Evolutionary conservation across 352 stramenopile genomes (phyloP).

Genomic region (Phytophthora pisi): DNA sequence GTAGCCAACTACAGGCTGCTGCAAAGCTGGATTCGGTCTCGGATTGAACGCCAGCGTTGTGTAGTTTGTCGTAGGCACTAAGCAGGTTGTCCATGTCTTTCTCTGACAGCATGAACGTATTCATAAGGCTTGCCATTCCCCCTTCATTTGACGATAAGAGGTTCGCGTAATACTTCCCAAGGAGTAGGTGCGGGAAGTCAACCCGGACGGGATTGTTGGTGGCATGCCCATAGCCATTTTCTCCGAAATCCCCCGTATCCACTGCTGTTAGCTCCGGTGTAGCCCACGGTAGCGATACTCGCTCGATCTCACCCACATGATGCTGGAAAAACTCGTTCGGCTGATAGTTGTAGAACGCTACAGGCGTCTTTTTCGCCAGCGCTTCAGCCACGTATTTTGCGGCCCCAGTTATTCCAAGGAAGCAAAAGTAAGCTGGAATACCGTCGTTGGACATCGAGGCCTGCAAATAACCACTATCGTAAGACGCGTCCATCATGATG

Average conservation of each 20-base stretch:
- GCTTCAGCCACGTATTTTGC: conserved; percentile 37
- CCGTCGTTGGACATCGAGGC: conserved; percentile 45
- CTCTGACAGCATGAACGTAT: conserved; percentile 25
- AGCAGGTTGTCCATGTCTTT: conserved; percentile 32
- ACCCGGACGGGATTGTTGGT: conserved; percentile 48
- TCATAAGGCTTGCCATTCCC: conserved; percentile 26
- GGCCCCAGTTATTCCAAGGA: conserved; percentile 33
- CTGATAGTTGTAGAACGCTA: conserved; percentile 63
- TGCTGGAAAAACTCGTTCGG: conserved; percentile 48
- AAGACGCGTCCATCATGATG: conserved; percentile 43
- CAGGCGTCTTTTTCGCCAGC: conserved; percentile 28
- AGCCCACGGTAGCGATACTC: conserved; percentile 44
- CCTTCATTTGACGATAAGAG: conserved; percentile 23
- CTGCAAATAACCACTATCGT: conserved; percentile 49
- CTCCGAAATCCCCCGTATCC: conserved; percentile 46
- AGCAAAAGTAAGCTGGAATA: conserved; percentile 52
- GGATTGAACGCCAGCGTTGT: conserved; percentile 10
- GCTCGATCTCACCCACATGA: conserved; percentile 33
- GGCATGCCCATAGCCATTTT: conserved; percentile 51
- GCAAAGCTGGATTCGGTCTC: conserved; percentile 35
- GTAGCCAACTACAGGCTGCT: conserved; percentile 50
- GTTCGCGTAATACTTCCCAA: conserved; percentile 44
- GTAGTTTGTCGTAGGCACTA: conserved; percentile 11
- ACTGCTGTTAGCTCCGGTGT: conserved; percentile 27
- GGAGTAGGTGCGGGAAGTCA: conserved; percentile 43